These are phyloP conservation scores for Tolypocladium ovalisporum DNA, from an alignment of 2,329 filamentous ascomycete genomes.

Conservation along the genomic window DNA sequence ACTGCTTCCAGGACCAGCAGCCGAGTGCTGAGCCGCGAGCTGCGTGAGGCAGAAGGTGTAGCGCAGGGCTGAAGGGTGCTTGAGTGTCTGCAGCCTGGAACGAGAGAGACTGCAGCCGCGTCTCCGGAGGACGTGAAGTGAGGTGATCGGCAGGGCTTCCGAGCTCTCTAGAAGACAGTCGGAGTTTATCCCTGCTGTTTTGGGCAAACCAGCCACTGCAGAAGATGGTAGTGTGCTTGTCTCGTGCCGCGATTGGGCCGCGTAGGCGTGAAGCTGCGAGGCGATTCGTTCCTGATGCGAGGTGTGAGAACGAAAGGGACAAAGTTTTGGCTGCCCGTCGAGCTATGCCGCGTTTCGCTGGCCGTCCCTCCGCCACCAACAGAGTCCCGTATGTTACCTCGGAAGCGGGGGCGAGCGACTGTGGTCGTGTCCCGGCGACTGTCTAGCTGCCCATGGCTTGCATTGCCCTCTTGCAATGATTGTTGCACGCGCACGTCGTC, in stretches of 20 bases:
- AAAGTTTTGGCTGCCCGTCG: background rate
- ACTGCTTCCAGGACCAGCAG: background rate
- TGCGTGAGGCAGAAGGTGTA: background rate
- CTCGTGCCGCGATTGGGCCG: background rate
- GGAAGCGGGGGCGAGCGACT: slow-evolving; percentile 2
- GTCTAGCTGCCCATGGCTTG: background rate
- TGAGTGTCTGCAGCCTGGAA: background rate
- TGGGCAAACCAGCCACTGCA: background rate
- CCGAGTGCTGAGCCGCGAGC: background rate
- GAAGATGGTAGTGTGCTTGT: background rate
- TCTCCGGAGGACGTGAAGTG: background rate
- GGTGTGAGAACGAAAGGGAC: background rate
- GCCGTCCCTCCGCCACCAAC: background rate
- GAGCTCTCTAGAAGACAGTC: background rate
- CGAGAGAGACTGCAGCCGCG: background rate
- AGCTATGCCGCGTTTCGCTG: background rate
- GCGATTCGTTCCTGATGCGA: background rate
- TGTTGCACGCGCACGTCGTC: background rate
- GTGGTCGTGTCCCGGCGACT: background rate
- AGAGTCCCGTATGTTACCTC: background rate
- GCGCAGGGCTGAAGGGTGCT: background rate
- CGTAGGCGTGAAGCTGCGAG: background rate
- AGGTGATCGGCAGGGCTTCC: background rate
- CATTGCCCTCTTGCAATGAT: background rate
- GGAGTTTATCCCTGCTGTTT: background rate